phyloP scores from a whole-genome alignment of 129 eudicot genomes.

The Flaveria linearis region DNA sequence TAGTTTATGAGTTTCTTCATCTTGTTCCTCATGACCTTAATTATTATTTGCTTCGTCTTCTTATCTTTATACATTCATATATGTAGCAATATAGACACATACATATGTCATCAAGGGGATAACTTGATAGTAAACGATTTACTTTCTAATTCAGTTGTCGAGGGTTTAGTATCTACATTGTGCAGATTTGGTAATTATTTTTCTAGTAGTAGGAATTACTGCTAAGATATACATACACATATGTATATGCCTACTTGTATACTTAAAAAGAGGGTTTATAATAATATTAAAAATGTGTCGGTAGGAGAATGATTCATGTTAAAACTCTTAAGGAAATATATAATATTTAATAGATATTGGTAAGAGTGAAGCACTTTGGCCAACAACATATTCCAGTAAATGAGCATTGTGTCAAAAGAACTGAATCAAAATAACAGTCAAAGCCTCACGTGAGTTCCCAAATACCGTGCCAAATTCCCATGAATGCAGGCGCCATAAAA shows the following conservation, averaged over 20 bases:
- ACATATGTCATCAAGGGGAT: too few species aligned
- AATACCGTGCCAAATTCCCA: slow-evolving; percentile 43
- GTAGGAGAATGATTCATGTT: background rate
- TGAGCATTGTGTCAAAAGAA: slow-evolving; percentile 34
- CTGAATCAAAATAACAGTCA: slow-evolving; percentile 54
- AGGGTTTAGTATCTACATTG: too few species aligned
- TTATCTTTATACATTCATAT: background rate
- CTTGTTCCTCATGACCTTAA: slow-evolving; percentile 41
- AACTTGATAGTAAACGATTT: too few species aligned
- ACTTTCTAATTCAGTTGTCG: too few species aligned
- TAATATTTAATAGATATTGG: slow-evolving; percentile 17
- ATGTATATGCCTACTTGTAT: background rate
- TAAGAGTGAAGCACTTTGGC: slow-evolving; percentile 36
- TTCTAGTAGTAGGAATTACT: too few species aligned
- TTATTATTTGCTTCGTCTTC: slow-evolving; percentile 11
- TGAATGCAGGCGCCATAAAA: slow-evolving; percentile 35
- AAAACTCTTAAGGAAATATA: too few species aligned
- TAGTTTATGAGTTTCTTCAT: slow-evolving; percentile 42
- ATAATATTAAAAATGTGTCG: slow-evolving; percentile 1
- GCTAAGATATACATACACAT: too few species aligned
- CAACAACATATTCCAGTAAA: slow-evolving; percentile 36
- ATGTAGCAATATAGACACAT: too few species aligned
- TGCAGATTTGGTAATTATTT: too few species aligned
- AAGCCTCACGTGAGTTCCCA: slow-evolving; percentile 63
- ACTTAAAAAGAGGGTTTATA: slow-evolving; percentile 4